Percentiles rank a stretch among this genome's conserved stretches.
Evolutionary conservation across 768 basidiomycete genomes (phyloP).

Genomic region (Rhodocollybia butyracea): DNA sequence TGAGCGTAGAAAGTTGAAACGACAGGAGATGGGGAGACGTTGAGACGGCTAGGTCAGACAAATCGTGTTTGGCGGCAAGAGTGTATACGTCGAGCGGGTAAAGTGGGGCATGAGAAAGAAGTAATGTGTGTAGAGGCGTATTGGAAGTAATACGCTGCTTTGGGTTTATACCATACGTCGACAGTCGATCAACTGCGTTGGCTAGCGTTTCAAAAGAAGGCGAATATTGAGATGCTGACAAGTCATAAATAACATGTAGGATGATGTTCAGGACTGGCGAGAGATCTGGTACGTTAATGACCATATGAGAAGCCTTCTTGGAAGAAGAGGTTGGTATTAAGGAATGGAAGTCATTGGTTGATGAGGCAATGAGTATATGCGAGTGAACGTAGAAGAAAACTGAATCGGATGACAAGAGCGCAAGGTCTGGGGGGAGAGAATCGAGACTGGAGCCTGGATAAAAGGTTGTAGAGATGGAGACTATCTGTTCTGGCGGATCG

Average conservation of each 20-base stretch:
- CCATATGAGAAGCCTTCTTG: constrained; percentile 40
- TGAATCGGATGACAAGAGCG: constrained; percentile 68
- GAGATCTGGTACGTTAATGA: constrained; percentile 58
- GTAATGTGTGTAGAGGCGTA: constrained; percentile 52
- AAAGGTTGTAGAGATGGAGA: constrained; percentile 84
- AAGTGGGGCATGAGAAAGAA: constrained; percentile 66
- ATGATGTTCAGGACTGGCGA: constrained; percentile 68
- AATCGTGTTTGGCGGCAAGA: constrained; percentile 61
- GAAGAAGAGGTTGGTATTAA: constrained; percentile 46
- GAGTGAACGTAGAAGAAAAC: constrained; percentile 85
- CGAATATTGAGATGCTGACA: constrained; percentile 72
- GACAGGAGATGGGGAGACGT: constrained; percentile 74
- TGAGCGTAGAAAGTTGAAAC: constrained; percentile 61
- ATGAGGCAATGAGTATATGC: constrained; percentile 52
- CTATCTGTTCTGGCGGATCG: constrained; percentile 34
- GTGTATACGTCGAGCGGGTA: constrained; percentile 72
- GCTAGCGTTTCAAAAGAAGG: constrained; percentile 60
- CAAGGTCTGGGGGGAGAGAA: constrained; percentile 54
- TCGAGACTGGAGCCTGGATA: constrained; percentile 55
- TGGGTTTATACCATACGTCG: constrained; percentile 57
- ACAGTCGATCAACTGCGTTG: constrained; percentile 53
- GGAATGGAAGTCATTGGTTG: constrained; percentile 61
- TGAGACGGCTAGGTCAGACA: constrained; percentile 72
- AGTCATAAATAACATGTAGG: constrained; percentile 68
- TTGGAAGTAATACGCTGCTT: constrained; percentile 44